Base-by-base conservation (phyloP, 1,284 basidiomycete genomes). In the Porogramme epimiltina region DNA sequence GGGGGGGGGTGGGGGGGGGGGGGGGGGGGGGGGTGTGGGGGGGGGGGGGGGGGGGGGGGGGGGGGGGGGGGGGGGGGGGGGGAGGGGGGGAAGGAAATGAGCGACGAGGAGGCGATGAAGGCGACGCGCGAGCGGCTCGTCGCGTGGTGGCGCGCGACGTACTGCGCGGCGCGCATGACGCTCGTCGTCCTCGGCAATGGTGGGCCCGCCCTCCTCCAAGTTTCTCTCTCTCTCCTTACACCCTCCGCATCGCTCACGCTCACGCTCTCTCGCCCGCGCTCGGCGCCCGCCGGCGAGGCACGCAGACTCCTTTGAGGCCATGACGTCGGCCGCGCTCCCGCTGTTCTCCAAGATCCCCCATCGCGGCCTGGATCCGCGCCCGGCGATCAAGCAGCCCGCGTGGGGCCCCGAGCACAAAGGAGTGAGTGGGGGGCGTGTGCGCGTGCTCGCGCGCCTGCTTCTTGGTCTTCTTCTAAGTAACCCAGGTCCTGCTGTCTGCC, bases 121-220 rank as follows among this genome's bases (percentile, higher is more conserved):
- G n/a, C n/a, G n/a, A n/a, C n/a, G n/a, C 70, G 85, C 28, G 69
- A 77, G 47, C 73, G 85, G 61, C 73, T 89, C 49, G 78, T 88
- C 55, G 77, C 82, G 62, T 89, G 87, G 81, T 86, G 85, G 78
- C 69, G 79, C 52, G 69, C 73, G 51, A 73, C 85, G 62, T 89
- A 89, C 68, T 84, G 80, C 52, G 81, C 85, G n/a, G 78, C 82
- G 46, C 69, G 85, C 52, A 86, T 87, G 84, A 82, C 80, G 65
- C 68, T 88, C 10, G 66, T 61, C 11, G 60, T 69, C 18, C 49
- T 69, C 20, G 67, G 66, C n/a, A 61, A 53, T 56, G 67, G 67
- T 68, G 24, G 19, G 58, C 20, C 16, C 34, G 16, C 9, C 10
- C 28, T 31, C 15, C 9, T 8, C 16, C 34, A 37, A 16, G 13